Evolutionary conservation across 2,329 filamentous ascomycete genomes (phyloP), one percentile per base, ranked within the genome.

Genomic region (Trichoderma endophyticum): DNA sequence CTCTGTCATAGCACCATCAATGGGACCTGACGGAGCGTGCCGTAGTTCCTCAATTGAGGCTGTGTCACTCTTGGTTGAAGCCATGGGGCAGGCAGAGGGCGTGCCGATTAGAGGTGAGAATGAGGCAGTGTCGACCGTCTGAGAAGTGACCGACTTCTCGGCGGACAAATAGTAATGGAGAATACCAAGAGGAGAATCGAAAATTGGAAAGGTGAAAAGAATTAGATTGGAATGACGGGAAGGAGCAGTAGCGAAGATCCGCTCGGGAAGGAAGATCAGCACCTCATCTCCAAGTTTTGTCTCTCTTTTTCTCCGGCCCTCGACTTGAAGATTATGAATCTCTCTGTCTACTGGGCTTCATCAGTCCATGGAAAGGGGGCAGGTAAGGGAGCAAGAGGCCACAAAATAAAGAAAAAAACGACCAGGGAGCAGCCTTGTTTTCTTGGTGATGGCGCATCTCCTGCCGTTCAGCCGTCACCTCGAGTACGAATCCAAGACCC

Each of bases 11-110:
- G 62, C 26, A 15, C 56, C 54, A 54, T 54, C 32, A 39, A 34
- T 65, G 36, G 43, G 21, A 62, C 39, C 61, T 70, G 59, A 21
- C 32, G 59, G 65, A 48, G 36, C 63, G 61, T 30, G 30, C 43
- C 61, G 67, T 34, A 8, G 65, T 64, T 64, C 59, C 71, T 66
- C 66, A 24, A 61, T 60, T 64, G 66, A 72, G 71, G 71, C 71
- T 72, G 71, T 72, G 71, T 72, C 43, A 48, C 39, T 61, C 54
- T 66, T 39, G 32, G 39, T 36, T 4, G 66, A 34, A 34, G 66
- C 61, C 71, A 72, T 72, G 60, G 68, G 43, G 51, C 18, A 34
- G 32, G 51, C 21, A 26, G 32, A 67, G 39, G 36, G 65, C 18
- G 65, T 39, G 39, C 59, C 39, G 18, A 36, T 43, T 39, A 57